Conservation (phyloP, 225 moss, liverwort and hornwort genomes). For the Antitrichia curtipendula region DNA sequence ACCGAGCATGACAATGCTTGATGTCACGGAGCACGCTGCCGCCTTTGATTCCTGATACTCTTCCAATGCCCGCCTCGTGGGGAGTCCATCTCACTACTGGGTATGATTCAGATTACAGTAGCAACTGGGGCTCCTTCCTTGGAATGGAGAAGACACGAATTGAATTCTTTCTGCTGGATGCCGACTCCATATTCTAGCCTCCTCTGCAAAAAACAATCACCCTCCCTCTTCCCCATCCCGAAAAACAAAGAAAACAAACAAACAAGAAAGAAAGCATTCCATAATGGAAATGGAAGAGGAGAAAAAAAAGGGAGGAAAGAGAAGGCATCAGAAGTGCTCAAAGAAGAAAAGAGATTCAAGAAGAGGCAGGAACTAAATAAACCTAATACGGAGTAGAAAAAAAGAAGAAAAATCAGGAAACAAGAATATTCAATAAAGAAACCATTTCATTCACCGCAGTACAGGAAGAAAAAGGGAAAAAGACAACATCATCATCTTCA, state of each 20-base stretch:
- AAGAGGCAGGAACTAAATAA: not conserved
- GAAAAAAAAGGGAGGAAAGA: not conserved
- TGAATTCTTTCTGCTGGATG: not conserved
- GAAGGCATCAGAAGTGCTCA: not conserved
- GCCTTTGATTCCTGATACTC: too few relatives aligned
- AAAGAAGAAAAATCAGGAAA: not conserved
- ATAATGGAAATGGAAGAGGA: not conserved
- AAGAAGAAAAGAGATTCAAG: too few relatives aligned
- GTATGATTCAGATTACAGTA: not conserved
- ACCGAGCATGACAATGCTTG: not conserved
- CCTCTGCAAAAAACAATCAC: not conserved
- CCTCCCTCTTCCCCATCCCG: not conserved
- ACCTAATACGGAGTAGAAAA: not conserved
- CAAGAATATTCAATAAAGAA: not conserved
- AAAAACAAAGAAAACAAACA: not conserved
- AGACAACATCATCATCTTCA: too few relatives aligned
- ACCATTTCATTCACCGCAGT: too few relatives aligned
- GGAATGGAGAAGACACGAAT: too few relatives aligned
- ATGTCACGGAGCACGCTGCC: not conserved
- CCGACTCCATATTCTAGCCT: not conserved
- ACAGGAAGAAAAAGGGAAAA: not conserved
- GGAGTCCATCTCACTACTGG: not conserved
- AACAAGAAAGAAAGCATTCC: not conserved
- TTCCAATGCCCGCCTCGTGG: not conserved
- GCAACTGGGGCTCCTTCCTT: not conserved